These are phyloP conservation scores for Penicillium crystallinum DNA, from an alignment of 495 filamentous ascomycete species.

Conservation along the genomic window DNA sequence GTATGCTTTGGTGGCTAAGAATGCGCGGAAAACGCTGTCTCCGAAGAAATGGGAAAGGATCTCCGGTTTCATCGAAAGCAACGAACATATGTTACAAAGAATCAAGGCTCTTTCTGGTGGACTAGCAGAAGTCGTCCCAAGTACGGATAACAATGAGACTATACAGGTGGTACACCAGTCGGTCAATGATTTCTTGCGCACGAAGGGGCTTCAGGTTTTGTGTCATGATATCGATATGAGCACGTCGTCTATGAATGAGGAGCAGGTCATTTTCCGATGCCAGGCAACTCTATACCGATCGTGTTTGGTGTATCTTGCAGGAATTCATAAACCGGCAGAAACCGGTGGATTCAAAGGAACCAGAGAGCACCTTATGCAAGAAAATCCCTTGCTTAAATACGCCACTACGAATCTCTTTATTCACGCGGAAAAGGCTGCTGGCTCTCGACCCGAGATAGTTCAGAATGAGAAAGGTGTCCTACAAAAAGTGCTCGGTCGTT, in stretches of 20 bases:
- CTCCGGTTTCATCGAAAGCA: conserved; percentile 2
- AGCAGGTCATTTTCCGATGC: background rate
- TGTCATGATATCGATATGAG: conserved; percentile 6
- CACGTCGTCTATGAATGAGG: background rate
- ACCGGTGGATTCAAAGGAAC: too few relatives aligned
- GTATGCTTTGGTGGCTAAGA: conserved; percentile 6
- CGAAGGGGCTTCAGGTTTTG: conserved; percentile 13
- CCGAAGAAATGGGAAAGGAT: conserved; percentile 1
- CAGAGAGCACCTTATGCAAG: background rate
- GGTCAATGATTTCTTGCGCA: conserved; percentile 13
- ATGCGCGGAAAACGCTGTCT: background rate
- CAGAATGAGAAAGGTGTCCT: conserved; percentile 3
- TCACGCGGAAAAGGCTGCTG: conserved; percentile 8
- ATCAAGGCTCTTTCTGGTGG: conserved; percentile 12
- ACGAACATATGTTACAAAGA: conserved; percentile 7
- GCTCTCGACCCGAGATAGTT: background rate
- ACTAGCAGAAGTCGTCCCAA: conserved; percentile 7
- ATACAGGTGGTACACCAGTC: conserved; percentile 15
- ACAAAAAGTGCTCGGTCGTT: background rate
- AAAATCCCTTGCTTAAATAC: conserved; percentile 5
- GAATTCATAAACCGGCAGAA: background rate
- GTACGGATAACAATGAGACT: background rate
- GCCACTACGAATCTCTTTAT: conserved; percentile 9
- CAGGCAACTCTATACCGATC: conserved; percentile 6
- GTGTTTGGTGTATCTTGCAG: conserved; percentile 7